Conservation (phyloP, 192 early-diverging fungal species). For the Rhizophagus prolifer region DNA sequence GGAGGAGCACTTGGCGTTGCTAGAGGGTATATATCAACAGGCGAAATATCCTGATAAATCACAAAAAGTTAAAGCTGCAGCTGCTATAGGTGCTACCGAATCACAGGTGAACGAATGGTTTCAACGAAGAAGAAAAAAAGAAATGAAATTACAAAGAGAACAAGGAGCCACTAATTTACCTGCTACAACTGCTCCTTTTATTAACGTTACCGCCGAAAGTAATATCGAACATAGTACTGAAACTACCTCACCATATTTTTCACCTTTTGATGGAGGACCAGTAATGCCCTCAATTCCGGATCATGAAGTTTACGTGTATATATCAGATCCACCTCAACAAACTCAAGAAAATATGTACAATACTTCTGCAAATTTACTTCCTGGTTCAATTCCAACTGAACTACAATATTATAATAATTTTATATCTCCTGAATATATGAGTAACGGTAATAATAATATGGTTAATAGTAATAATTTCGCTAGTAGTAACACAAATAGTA, state of each 20-base stretch:
- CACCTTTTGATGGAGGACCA: neutral
- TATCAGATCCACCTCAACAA: neutral
- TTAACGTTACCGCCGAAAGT: neutral
- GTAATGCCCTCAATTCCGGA: conserved; percentile 11
- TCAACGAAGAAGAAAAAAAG: conserved; percentile 22
- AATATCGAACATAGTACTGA: neutral
- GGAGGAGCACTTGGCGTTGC: neutral
- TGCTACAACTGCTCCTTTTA: neutral
- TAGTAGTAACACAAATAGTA: neutral
- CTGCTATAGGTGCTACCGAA: conserved; percentile 2
- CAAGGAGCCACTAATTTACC: neutral
- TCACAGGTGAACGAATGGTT: conserved; percentile 15
- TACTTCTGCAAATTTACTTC: neutral
- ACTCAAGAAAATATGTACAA: neutral
- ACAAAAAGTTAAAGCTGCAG: neutral
- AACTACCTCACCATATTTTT: neutral
- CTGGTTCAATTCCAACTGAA: neutral
- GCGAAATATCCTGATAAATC: conserved; percentile 16
- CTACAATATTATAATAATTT: neutral
- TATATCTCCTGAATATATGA: neutral
- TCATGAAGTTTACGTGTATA: conserved; percentile 21
- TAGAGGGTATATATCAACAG: neutral
- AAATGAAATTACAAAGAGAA: neutral
- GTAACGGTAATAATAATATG: neutral
- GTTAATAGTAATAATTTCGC: neutral